Conservation (phyloP, 352 stramenopile species). For the Phytophthora chlamydospora region DNA sequence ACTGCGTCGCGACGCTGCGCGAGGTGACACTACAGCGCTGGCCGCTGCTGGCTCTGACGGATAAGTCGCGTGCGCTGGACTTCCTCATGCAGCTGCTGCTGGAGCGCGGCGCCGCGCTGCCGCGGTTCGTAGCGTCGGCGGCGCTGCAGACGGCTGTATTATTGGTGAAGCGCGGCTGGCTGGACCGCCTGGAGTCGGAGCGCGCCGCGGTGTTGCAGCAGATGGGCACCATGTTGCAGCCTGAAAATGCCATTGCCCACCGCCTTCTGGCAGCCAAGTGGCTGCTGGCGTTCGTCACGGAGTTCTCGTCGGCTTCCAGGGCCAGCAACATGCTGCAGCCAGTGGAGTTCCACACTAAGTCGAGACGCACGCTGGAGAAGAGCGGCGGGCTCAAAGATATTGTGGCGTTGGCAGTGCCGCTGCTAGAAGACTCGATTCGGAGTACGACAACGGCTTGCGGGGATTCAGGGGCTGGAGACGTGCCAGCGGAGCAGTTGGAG, state of each 20-base stretch:
- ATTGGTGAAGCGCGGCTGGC: constrained; percentile 84
- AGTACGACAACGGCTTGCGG: constrained; percentile 57
- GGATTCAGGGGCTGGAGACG: constrained; percentile 32
- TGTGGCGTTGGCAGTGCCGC: constrained; percentile 59
- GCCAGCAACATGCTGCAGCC: constrained; percentile 84
- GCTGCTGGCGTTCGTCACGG: constrained; percentile 84
- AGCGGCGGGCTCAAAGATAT: constrained; percentile 63
- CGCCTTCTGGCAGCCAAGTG: constrained; percentile 79
- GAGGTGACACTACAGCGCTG: constrained; percentile 80
- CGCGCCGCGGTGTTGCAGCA: constrained; percentile 67
- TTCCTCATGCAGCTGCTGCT: constrained; percentile 86
- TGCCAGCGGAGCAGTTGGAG: constrained; percentile 71
- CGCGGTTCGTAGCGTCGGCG: constrained; percentile 62
- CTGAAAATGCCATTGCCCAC: constrained; percentile 36
- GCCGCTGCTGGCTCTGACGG: constrained; percentile 47
- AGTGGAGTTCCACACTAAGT: constrained; percentile 85
- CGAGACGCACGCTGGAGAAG: constrained; percentile 63
- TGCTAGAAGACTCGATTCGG: constrained; percentile 77
- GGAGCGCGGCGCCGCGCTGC: constrained; percentile 54
- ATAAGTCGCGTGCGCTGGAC: constrained; percentile 67
- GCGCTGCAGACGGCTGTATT: constrained; percentile 78
- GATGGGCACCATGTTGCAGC: constrained; percentile 70
- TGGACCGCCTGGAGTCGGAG: constrained; percentile 63
- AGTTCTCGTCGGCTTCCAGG: constrained; percentile 82
- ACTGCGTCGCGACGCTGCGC: constrained; percentile 78